Base-by-base conservation (phyloP, 164 flowering plant species). In the Nymphaea colorata region DNA sequence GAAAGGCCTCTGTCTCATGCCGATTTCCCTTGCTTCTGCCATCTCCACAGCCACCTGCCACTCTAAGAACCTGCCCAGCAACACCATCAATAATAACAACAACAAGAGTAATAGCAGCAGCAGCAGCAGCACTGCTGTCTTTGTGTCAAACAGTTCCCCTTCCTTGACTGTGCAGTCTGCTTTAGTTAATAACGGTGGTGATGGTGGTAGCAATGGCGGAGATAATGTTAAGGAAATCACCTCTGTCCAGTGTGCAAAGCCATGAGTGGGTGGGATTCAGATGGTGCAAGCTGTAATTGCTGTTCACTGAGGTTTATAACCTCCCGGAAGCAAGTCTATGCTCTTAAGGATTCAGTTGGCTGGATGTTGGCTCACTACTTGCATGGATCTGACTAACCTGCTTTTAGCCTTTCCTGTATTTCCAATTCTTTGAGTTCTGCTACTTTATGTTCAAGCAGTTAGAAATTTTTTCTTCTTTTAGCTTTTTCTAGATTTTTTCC, bases 1-100 rank as follows among this genome's bases (percentile, higher is more conserved):
- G 67, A 90, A 90, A 75, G 85, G 86, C 51, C 86, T 87, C 6
- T 90, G 96, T 79, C 83, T 87, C 64, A 90, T 90, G 96, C 96
- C 91, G 12, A 74, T 85, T 59, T 84, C 91, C 18, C 87, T 87
- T 3, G 96, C 96, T 42, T 63, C 83, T 0, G 83, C 87, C 5
- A 85, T 90, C 68, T 90, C 72, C 81, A 78, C 43, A 75, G 81
- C 0, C 81, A 76, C 43, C 91, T 51, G 57, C 57, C 8, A 51
- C 4, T 51, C 57, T 5, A 51, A 51, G 57, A 51, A 15, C 14
- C 78, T 76, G 42, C 8, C 41, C 36, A 25, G 36, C 36, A 25
- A 25, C 36, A 25, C 36, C 36, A 25, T 25, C 36, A 25, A 25
- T 25, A 25, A 25, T 25, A 25, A 25, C 36, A 25, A 25, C 36